Evolutionary conservation across 129 eudicot species (phyloP), one percentile per base, ranked within the genome.

Genomic region (Flaveria robusta): DNA sequence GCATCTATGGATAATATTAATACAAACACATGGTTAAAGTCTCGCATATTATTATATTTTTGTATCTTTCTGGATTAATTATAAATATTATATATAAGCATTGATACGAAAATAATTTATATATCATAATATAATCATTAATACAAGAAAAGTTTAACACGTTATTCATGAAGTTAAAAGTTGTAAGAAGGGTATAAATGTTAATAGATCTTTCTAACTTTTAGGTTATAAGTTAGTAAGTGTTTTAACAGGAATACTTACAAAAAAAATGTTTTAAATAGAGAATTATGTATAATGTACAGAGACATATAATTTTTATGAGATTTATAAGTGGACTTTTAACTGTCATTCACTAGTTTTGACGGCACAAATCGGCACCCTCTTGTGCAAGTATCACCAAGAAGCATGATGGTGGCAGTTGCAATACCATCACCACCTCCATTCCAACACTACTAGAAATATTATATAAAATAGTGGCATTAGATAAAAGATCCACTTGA

Each of bases 311-410:
- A 34, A 5, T 34, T 34, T 5, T 4, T 4, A 4, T 34, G 39
- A 34, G 39, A 5, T 34, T 31, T 34, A 34, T 34, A 34, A 34
- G 7, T 34, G 39, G 39, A 34, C 37, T 4, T 5, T 34, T 34
- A 34, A 34, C 37, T 1, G 7, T 34, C 39, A 5, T 60, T 86
- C 83, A 74, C 96, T 94, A 9, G 99, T 94, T 87, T 94, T 94
- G 55, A 94, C 99, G 14, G 99, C 99, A 87, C 97, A 94, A 83
- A 94, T 81, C 97, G 82, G 81, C 99, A 94, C 3, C 97, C 97
- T 16, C 99, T 83, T 7, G 97, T 94, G 78, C 97, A 91, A 19
- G 97, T 94, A 70, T 94, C 98, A 5, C 97, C 98, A 22, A 94
- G 93, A 81, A 94, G 84, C 98, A 94, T 91, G 39, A 94, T 94